phyloP scores from a whole-genome alignment of 2,329 filamentous ascomycete species.

The Aspergillus sclerotialis region DNA sequence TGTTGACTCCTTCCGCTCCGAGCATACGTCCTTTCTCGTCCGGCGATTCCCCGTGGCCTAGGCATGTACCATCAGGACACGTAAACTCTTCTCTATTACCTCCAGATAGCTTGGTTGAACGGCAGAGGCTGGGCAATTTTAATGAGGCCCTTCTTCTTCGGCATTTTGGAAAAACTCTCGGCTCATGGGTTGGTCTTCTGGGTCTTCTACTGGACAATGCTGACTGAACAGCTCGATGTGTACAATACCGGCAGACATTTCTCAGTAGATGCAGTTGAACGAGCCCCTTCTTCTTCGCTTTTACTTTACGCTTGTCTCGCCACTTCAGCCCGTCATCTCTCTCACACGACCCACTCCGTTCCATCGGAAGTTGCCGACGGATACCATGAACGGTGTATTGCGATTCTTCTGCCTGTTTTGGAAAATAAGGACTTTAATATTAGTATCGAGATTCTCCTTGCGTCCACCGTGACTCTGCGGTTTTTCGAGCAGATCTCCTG shows the following conservation, averaged over 20 bases:
- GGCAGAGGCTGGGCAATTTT: slow-evolving; percentile 18
- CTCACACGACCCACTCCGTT: slow-evolving; percentile 22
- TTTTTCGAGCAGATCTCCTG: slow-evolving; percentile 31
- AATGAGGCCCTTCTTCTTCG: slow-evolving; percentile 28
- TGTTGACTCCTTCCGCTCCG: slow-evolving; percentile 14
- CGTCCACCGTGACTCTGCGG: slow-evolving; percentile 28
- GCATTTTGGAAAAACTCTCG: slow-evolving; percentile 26
- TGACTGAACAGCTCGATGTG: slow-evolving; percentile 20
- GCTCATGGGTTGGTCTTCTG: slow-evolving; percentile 21
- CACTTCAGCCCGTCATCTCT: slow-evolving; percentile 27
- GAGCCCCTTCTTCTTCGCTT: slow-evolving; percentile 22
- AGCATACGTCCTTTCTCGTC: slow-evolving; percentile 8
- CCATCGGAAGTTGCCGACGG: slow-evolving; percentile 22
- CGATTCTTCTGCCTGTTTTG: slow-evolving; percentile 26
- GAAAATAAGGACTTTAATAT: slow-evolving; percentile 24
- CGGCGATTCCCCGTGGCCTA: slow-evolving; percentile 2
- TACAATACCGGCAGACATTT: slow-evolving; percentile 26
- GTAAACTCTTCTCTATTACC: slow-evolving; percentile 15
- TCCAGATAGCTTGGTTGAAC: slow-evolving; percentile 12
- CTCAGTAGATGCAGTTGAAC: slow-evolving; percentile 22
- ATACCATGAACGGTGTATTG: slow-evolving; percentile 29
- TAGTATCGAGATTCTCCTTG: slow-evolving; percentile 26
- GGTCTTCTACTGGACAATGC: neutral
- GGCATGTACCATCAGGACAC: slow-evolving; percentile 8
- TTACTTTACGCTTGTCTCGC: slow-evolving; percentile 28